These are phyloP conservation scores for Saturnispora zaruensis DNA, from an alignment of 805 yeast genomes.

Conservation along the genomic window DNA sequence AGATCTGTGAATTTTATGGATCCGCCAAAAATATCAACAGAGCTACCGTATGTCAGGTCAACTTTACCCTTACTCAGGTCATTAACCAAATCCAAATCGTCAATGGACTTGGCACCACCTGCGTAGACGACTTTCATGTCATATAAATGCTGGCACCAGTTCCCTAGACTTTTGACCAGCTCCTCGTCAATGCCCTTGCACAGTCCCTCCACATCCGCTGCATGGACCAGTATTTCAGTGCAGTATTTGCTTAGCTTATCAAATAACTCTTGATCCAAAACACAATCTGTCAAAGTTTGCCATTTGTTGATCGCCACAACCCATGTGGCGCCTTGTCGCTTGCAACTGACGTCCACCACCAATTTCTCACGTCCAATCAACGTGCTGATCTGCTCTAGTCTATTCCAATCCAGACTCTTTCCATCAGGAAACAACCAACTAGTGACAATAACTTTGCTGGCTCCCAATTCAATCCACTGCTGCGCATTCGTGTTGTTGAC, in stretches of 20 bases:
- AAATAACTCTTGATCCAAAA: conserved; percentile 47
- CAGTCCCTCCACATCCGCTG: conserved; percentile 97
- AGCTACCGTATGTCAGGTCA: conserved; percentile 88
- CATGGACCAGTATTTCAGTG: conserved; percentile 85
- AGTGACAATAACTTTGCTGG: conserved; percentile 84
- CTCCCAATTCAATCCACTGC: conserved; percentile 68
- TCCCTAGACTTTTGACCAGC: conserved; percentile 60
- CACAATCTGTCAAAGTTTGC: conserved; percentile 77
- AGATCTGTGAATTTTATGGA: conserved; percentile 71
- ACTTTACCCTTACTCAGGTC: conserved; percentile 70
- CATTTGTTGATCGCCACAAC: conserved; percentile 96
- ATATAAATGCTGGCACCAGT: conserved; percentile 49
- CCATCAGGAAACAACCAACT: conserved; percentile 80
- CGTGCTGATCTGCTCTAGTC: conserved; percentile 42
- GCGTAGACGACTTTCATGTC: conserved; percentile 82
- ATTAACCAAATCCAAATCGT: conserved; percentile 61
- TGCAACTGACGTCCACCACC: conserved; percentile 88
- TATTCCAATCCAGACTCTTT: conserved; percentile 35
- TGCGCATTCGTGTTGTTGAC: conserved; percentile 66
- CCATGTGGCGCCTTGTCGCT: conserved; percentile 49
- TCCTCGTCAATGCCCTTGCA: conserved; percentile 87
- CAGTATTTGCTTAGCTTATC: conserved; percentile 52
- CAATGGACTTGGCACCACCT: conserved; percentile 81
- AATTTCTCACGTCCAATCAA: conserved; percentile 57
- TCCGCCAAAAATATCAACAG: conserved; percentile 95